Percentiles rank a stretch among this genome's conserved stretches.
These are phyloP conservation scores for Staphylotrichum tortipilum DNA, from an alignment of 495 filamentous ascomycete species.

Conservation along the genomic window DNA sequence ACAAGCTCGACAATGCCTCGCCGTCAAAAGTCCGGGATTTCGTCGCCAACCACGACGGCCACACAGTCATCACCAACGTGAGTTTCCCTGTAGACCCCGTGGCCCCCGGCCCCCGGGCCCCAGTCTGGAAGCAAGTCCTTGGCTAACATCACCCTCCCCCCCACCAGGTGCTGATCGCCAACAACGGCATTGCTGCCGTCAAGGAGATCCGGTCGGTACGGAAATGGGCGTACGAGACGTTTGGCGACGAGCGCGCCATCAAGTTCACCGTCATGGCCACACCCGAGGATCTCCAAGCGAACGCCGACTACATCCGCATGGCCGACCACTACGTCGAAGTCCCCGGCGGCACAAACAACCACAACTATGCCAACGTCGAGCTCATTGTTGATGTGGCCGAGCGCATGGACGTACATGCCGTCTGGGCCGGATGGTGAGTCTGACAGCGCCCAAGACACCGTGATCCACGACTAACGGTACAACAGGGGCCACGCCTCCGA, in stretches of 20 bases:
- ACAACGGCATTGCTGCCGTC: constrained; percentile 99
- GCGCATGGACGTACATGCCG: constrained; percentile 94
- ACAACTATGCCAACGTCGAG: constrained; percentile 99
- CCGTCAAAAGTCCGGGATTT: constrained; percentile 89
- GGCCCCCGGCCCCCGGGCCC: too few relatives aligned
- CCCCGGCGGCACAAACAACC: constrained; percentile 99
- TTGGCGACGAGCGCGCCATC: constrained; percentile 95
- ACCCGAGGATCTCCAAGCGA: constrained; percentile 94
- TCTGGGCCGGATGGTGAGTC: constrained; percentile 97
- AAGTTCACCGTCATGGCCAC: constrained; percentile 99
- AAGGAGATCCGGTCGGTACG: constrained; percentile 97
- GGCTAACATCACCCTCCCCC: not conserved
- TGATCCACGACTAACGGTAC: too few relatives aligned
- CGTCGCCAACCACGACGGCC: constrained; percentile 77
- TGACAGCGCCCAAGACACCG: not conserved
- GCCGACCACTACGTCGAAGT: constrained; percentile 99
- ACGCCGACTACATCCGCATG: constrained; percentile 99
- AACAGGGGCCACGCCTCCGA: constrained; percentile 93
- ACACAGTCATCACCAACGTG: constrained; percentile 96
- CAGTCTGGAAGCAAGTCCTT: too few relatives aligned
- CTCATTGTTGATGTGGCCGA: constrained; percentile 99
- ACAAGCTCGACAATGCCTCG: constrained; percentile 67
- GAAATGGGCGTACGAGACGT: constrained; percentile 99
- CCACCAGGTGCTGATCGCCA: constrained; percentile 87
- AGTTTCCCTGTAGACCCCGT: too few relatives aligned